Evolutionary conservation across 2,329 filamentous ascomycete species (phyloP), one percentile per base, ranked within the genome.

Genomic region (Aspergillus quadricinctus): DNA sequence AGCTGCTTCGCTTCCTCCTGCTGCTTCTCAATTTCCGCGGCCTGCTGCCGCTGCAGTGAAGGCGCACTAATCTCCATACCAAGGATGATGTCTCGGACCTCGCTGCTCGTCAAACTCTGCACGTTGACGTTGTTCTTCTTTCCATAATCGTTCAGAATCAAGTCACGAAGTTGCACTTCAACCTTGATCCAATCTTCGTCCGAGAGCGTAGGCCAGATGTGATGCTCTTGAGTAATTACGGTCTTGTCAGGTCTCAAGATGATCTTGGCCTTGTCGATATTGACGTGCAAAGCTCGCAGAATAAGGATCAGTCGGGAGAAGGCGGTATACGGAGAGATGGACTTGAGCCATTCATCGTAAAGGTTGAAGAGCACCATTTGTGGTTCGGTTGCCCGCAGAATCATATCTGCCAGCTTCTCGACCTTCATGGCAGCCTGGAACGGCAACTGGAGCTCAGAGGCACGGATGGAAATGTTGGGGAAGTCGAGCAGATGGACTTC

Each of bases 111-210:
- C 76, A 99, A 81, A 73, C 92, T 96, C 17, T 95, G 95, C 11
- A 94, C 93, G 67, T 99, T 99, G 79, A 99, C 94, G 66, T 97
- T 99, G 81, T 99, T 99, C 84, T 99, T 99, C 84, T 97, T 99
- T 71, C 94, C 94, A 72, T 99, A 99, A 72, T 99, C 94, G 65
- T 97, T 97, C 64, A 99, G 73, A 67, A 99, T 99, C 63, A 99
- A 80, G 80, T 99, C 94, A 73, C 94, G 88, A 45, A 99, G 80
- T 71, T 96, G 90, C 48, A 92, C 92, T 81, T 99, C 94, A n/a
- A 99, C 91, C 84, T 97, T 97, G 77, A 99, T 94, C 94, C 94
- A 99, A 61, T 96, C 92, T 66, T 99, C 94, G 62, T 99, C 94
- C 0, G 90, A 88, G 54, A 99, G 79, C 0, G 91, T 88, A 0